These are phyloP conservation scores for Penicillium capsulatum DNA, from an alignment of 2,329 filamentous ascomycete species.

Conservation along the genomic window DNA sequence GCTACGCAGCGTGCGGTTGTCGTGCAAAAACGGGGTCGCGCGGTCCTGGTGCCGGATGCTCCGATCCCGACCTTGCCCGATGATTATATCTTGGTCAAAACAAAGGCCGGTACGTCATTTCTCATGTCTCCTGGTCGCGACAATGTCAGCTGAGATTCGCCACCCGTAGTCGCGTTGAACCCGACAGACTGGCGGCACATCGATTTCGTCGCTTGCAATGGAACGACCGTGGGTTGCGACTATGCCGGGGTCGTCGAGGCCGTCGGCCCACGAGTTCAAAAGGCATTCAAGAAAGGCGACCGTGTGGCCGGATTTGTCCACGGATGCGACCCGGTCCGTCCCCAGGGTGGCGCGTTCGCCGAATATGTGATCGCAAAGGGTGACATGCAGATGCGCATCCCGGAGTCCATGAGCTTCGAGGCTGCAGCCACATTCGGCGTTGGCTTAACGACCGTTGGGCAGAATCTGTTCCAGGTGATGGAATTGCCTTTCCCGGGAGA, in stretches of 20 bases:
- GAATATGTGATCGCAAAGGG: conserved; percentile 51
- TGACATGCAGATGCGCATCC: conserved; percentile 46
- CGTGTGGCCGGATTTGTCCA: conserved; percentile 49
- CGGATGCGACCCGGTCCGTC: conserved; percentile 39
- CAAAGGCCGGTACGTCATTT: conserved; percentile 20
- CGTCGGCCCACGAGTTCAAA: conserved; percentile 18
- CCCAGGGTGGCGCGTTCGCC: conserved; percentile 51
- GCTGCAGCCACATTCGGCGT: conserved; percentile 52
- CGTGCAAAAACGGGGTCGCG: conserved; percentile 11
- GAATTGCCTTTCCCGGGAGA: conserved; percentile 25
- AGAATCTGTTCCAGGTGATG: conserved; percentile 37
- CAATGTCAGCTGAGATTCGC: conserved; percentile 21
- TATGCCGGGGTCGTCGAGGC: conserved; percentile 47
- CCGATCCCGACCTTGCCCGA: conserved; percentile 42
- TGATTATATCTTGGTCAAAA: conserved; percentile 51
- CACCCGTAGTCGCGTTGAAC: conserved; percentile 54
- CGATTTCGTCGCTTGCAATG: conserved; percentile 26
- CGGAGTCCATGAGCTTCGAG: conserved; percentile 46
- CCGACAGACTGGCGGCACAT: conserved; percentile 37
- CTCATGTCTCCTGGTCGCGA: background rate
- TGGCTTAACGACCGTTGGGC: conserved; percentile 50
- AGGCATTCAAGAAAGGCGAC: conserved; percentile 48
- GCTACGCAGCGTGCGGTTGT: conserved; percentile 15
- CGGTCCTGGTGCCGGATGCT: conserved; percentile 4
- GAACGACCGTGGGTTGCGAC: conserved; percentile 48